Evolutionary conservation across 345 rosid genomes (phyloP), one percentile per base, ranked within the genome.

Genomic region (Hibiscus trionum): DNA sequence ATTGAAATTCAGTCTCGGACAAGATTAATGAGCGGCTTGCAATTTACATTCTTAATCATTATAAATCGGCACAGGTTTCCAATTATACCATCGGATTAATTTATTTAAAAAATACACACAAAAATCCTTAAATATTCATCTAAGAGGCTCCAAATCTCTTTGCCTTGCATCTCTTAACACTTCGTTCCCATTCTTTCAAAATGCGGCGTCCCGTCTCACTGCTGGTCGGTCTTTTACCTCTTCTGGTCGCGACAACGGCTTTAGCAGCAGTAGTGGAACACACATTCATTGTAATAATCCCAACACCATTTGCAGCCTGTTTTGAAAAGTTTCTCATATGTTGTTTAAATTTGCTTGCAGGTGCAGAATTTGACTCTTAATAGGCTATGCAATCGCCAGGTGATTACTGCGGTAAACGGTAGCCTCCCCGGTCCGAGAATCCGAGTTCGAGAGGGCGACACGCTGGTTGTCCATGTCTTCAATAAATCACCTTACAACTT

Each of bases 331-430:
- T 19, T 19, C 27, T 56, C 4, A 21, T 14, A 3, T 47, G 4
- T 56, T 56, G 1, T 1, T 5, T 27, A 26, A 4, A 59, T 59
- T 27, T 37, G 49, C 11, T 33, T 37, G 68, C 50, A 63, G 68
- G 68, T 63, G 7, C 8, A 63, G 19, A 63, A 37, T 19, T 63
- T 63, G 68, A 63, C 68, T 0, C 3, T 63, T 11, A 37, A 19
- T 63, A 11, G 50, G 27, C 50, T 63, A 10, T 63, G 68, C 49
- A n/a, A 63, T 17, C 50, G 29, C 27, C 68, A 4, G 44, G 16
- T 63, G 68, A 63, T 63, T 63, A 4, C 49, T 9, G 49, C 68
- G 3, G 68, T 63, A 63, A 63, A 63, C 46, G 50, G 68, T 63
- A 37, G 68, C 27, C 27, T 63, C 29, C 68, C 68, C 8, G 68